These are phyloP conservation scores for Chlorencoelia australis DNA, from an alignment of 2,329 filamentous ascomycete species.

Conservation along the genomic window DNA sequence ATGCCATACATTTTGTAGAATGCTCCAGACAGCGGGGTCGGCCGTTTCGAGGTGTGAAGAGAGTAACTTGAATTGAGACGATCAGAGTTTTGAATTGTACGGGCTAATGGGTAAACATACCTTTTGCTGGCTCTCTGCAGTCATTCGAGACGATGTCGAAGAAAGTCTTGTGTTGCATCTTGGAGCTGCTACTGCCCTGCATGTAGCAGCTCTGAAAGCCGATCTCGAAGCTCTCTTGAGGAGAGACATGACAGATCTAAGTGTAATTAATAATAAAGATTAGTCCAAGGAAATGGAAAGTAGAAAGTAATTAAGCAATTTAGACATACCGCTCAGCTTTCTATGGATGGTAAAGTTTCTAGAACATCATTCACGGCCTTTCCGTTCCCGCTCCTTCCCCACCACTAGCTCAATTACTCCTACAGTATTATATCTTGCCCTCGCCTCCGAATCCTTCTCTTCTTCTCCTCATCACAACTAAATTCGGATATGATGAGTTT, in stretches of 20 bases:
- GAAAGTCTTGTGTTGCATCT: conserved; percentile 19
- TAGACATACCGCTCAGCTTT: too few relatives aligned
- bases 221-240: conserved; percentile 22
- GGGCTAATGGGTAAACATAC: conserved; percentile 28
- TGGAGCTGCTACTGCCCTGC: conserved; percentile 14
- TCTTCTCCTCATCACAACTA: conserved; percentile 53
- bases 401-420: too few relatives aligned
- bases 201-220: conserved; percentile 15
- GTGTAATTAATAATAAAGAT: conserved; percentile 2
- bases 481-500: conserved; percentile 70
- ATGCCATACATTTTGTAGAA: conserved; percentile 69
- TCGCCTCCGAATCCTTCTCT: background rate
- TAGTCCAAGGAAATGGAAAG: background rate
- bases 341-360: too few relatives aligned
- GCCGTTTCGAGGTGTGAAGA: conserved; percentile 70
- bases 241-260: conserved; percentile 22
- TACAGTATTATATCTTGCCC: background rate
- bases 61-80: conserved; percentile 51
- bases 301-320: too few relatives aligned
- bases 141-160: conserved; percentile 18
- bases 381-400: too few relatives aligned
- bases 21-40: conserved; percentile 78
- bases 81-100: conserved; percentile 7
- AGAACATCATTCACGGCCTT: too few relatives aligned
- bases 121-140: conserved; percentile 47